phyloP scores from a whole-genome alignment of 176 grass and related monocot species.

The Oryza rufipogon region DNA sequence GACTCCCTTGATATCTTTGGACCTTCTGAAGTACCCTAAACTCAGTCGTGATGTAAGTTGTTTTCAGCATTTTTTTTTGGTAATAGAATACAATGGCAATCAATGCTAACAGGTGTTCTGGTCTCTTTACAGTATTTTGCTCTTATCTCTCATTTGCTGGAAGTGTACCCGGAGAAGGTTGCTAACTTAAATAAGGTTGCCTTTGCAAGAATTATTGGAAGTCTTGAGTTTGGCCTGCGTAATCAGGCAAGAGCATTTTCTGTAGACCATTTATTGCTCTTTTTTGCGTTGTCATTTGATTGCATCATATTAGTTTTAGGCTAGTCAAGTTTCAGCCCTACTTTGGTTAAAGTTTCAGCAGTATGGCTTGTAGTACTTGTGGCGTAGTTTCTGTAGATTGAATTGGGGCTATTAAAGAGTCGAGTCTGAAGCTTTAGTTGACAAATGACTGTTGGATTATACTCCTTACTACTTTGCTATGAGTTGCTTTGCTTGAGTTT shows the following conservation, averaged over 20 bases:
- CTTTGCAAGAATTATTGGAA: conserved; percentile 79
- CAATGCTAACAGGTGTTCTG: conserved; percentile 36
- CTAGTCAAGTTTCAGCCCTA: conserved; percentile 12
- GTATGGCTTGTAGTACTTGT: conserved; percentile 14
- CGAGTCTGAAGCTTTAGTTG: conserved; percentile 17
- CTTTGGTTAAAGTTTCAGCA: conserved; percentile 16
- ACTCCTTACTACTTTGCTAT: not conserved
- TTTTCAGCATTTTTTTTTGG: not conserved
- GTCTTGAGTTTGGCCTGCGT: conserved; percentile 79
- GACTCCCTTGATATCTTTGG: conserved; percentile 96
- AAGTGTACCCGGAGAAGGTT: conserved; percentile 98
- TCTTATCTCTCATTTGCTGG: conserved; percentile 87
- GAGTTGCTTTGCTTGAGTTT: conserved; percentile 7
- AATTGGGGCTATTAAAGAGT: not conserved
- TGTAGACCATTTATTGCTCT: not conserved
- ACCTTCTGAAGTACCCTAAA: conserved; percentile 99
- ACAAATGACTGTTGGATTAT: conserved; percentile 17
- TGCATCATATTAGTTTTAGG: conserved; percentile 2
- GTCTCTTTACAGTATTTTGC: conserved; percentile 86
- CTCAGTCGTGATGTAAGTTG: conserved; percentile 89
- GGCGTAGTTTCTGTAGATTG: not conserved
- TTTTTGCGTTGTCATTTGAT: not conserved
- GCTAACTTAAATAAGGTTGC: conserved; percentile 81
- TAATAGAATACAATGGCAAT: conserved; percentile 16
- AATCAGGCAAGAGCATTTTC: conserved; percentile 70